phyloP scores from a whole-genome alignment of 257 asterid genomes.

The Gynochthodes officinalis region DNA sequence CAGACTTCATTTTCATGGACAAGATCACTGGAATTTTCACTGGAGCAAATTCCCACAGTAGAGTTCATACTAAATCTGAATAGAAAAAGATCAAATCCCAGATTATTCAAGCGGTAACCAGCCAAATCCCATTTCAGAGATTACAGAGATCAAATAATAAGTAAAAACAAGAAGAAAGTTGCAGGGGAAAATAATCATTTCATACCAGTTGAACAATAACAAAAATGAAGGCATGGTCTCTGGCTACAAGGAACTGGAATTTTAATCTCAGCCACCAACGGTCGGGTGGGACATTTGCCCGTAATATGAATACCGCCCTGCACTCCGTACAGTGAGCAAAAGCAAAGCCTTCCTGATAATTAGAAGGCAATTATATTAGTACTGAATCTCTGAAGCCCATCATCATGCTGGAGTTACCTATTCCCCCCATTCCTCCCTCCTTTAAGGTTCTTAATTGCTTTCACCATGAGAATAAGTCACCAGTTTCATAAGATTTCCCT shows the following conservation, averaged over 20 bases:
- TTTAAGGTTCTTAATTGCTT: background rate
- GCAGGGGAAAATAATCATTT: background rate
- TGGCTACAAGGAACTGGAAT: slow-evolving; percentile 94
- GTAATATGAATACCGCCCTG: slow-evolving; percentile 87
- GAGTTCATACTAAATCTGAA: background rate
- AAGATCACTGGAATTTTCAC: background rate
- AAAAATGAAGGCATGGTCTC: slow-evolving; percentile 92
- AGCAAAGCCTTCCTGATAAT: slow-evolving; percentile 96
- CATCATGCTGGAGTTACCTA: background rate
- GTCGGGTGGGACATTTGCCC: slow-evolving; percentile 95
- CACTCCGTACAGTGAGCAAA: slow-evolving; percentile 99
- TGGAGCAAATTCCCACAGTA: background rate
- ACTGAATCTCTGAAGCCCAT: background rate
- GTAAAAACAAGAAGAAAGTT: background rate
- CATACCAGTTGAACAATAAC: slow-evolving; percentile 94
- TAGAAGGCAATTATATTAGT: slow-evolving; percentile 20
- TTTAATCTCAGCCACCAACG: slow-evolving; percentile 99
- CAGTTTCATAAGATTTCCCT: background rate
- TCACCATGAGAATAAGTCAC: background rate
- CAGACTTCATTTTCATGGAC: background rate
- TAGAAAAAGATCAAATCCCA: background rate
- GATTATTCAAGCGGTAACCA: background rate
- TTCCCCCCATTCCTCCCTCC: background rate
- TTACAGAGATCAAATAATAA: background rate
- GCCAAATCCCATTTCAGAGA: background rate